Percentiles rank a stretch among this genome's conserved stretches.
Conservation (phyloP, 2,329 filamentous ascomycete species). For the Venturia effusa region DNA sequence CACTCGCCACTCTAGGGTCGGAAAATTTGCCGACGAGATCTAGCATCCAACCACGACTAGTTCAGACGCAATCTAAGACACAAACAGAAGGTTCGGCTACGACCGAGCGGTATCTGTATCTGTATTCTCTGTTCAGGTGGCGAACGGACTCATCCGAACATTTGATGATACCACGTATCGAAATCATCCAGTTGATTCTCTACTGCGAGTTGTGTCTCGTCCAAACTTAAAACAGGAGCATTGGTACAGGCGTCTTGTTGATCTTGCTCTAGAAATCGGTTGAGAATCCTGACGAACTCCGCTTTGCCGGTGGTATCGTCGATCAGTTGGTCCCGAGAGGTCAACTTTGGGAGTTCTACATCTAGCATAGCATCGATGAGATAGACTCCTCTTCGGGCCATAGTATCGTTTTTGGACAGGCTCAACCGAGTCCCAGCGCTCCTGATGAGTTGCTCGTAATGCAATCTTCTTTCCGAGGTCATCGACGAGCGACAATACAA, state of each 20-base stretch:
- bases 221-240: background rate
- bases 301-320: background rate
- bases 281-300: background rate
- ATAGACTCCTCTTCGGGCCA: background rate
- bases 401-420: background rate
- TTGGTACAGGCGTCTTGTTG: background rate
- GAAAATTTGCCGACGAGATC: background rate
- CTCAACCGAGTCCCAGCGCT: background rate
- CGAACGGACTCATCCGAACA: background rate
- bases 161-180: conserved; percentile 6
- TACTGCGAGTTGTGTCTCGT: background rate
- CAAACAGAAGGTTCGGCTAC: background rate
- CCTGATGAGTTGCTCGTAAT: background rate
- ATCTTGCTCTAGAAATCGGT: conserved; percentile 4
- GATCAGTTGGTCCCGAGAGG: background rate
- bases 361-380: background rate
- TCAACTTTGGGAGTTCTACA: background rate
- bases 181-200: background rate
- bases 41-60: background rate
- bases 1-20: background rate
- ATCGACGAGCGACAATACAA: background rate
- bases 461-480: background rate
- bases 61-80: background rate
- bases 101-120: background rate
- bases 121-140: background rate